phyloP scores from a whole-genome alignment of 2,329 filamentous ascomycete genomes.

The Colletotrichum phormii region DNA sequence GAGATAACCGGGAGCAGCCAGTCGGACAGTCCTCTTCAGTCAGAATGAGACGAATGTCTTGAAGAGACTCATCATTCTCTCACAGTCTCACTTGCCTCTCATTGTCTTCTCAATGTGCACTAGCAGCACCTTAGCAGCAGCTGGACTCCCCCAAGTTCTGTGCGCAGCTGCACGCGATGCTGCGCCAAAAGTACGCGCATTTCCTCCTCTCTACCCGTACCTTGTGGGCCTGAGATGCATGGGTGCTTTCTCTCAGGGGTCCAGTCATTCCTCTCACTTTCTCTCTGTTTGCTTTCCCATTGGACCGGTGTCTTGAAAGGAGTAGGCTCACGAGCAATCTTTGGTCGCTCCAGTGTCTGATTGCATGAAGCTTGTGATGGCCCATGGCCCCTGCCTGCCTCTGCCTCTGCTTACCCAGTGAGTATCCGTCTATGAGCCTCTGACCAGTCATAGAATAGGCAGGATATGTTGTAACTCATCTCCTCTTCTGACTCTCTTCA shows the following conservation, averaged over 20 bases:
- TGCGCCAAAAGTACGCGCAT: constrained; percentile 10
- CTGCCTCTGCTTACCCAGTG: not conserved
- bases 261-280: not conserved
- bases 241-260: constrained; percentile 6
- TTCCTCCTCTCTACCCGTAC: not conserved
- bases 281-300: not conserved
- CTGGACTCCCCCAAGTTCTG: not conserved
- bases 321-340: constrained; percentile 4
- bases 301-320: not conserved
- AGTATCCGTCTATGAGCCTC: not conserved
- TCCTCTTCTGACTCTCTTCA: not conserved
- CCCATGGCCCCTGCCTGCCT: constrained; percentile 10
- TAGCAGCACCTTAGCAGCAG: not conserved
- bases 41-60: not conserved
- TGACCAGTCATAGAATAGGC: no score
- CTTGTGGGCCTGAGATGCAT: not conserved
- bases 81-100: not conserved
- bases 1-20: constrained; percentile 4
- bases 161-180: not conserved
- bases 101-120: not conserved
- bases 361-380: constrained; percentile 32
- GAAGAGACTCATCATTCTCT: no score
- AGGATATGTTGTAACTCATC: not conserved
- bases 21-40: not conserved
- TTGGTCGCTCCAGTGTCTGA: constrained; percentile 7